Conservation (phyloP, 1,284 basidiomycete genomes). For the Trichosporon ovoides region DNA sequence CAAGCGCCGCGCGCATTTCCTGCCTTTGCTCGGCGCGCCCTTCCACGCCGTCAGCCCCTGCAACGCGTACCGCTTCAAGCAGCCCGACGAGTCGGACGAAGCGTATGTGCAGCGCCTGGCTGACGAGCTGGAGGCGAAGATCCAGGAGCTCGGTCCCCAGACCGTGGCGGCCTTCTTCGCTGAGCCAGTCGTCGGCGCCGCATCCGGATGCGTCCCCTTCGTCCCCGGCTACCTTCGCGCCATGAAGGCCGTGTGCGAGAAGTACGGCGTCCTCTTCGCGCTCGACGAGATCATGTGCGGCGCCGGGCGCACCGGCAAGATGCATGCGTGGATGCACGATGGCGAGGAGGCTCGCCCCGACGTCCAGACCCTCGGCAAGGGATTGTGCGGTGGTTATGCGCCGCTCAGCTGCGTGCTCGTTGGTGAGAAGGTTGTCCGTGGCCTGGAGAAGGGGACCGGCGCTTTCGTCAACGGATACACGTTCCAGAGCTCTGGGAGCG, state of each 20-base stretch:
- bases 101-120: slow-evolving; percentile 68
- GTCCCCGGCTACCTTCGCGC: slow-evolving; percentile 51
- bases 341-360: slow-evolving; percentile 54
- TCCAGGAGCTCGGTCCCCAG: slow-evolving; percentile 67
- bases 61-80: slow-evolving; percentile 72
- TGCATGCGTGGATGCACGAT: slow-evolving; percentile 83
- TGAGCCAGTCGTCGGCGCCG: slow-evolving; percentile 63
- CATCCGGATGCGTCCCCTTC: slow-evolving; percentile 56
- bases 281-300: slow-evolving; percentile 83
- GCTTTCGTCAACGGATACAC: slow-evolving; percentile 68
- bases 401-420: slow-evolving; percentile 75
- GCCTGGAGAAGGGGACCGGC: slow-evolving; percentile 61
- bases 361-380: slow-evolving; percentile 78
- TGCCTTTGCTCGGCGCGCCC: slow-evolving; percentile 23
- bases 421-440: slow-evolving; percentile 64
- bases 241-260: slow-evolving; percentile 79
- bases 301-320: slow-evolving; percentile 68
- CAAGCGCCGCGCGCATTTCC: slow-evolving; percentile 46
- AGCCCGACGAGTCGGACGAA: slow-evolving; percentile 63
- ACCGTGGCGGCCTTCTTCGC: slow-evolving; percentile 55
- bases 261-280: slow-evolving; percentile 77
- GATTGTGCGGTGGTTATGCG: slow-evolving; percentile 76
- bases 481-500: slow-evolving; percentile 71
- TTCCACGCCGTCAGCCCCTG: slow-evolving; percentile 55
- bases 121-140: slow-evolving; percentile 75